Evolutionary conservation across 441 rosid species (phyloP).

Genomic region (Brassica hybrid): DNA sequence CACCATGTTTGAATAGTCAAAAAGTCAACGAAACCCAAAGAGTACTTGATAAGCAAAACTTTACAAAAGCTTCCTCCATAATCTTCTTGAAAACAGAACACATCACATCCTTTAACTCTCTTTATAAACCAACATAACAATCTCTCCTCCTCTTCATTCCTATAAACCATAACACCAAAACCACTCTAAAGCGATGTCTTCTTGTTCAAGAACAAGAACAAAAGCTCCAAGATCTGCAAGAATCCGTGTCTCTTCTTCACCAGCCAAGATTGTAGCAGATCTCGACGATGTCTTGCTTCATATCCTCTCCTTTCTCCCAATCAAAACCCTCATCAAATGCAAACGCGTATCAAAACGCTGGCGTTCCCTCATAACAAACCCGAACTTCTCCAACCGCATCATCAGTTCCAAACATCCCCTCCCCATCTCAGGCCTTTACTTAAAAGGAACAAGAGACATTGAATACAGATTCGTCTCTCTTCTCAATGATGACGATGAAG

Average conservation of each 20-base stretch:
- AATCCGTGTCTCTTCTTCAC: slow-evolving; percentile 17
- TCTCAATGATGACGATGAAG: too few relatives aligned
- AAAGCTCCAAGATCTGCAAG: slow-evolving; percentile 38
- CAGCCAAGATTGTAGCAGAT: slow-evolving; percentile 43
- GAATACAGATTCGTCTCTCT: slow-evolving; percentile 42
- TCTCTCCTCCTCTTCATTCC: slow-evolving; percentile 1
- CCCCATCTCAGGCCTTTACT: slow-evolving; percentile 45
- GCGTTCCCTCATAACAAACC: slow-evolving; percentile 60
- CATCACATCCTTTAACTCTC: not conserved
- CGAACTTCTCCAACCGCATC: slow-evolving; percentile 36
- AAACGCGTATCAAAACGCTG: slow-evolving; percentile 57
- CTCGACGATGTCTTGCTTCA: slow-evolving; percentile 47
- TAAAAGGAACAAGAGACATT: not conserved
- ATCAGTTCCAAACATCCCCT: slow-evolving; percentile 17
- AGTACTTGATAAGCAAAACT: slow-evolving; percentile 6
- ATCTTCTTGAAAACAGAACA: slow-evolving; percentile 27
- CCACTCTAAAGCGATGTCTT: slow-evolving; percentile 18
- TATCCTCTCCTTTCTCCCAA: slow-evolving; percentile 51
- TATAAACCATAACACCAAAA: not conserved
- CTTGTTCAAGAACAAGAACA: slow-evolving; percentile 25
- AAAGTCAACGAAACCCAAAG: slow-evolving; percentile 20
- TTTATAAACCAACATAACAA: slow-evolving; percentile 12
- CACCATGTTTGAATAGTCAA: not conserved
- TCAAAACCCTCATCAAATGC: slow-evolving; percentile 53
- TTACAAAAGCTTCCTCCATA: slow-evolving; percentile 37